These are phyloP conservation scores for Stramenopiles sp. DNA, from an alignment of 352 stramenopile genomes.

Conservation along the genomic window DNA sequence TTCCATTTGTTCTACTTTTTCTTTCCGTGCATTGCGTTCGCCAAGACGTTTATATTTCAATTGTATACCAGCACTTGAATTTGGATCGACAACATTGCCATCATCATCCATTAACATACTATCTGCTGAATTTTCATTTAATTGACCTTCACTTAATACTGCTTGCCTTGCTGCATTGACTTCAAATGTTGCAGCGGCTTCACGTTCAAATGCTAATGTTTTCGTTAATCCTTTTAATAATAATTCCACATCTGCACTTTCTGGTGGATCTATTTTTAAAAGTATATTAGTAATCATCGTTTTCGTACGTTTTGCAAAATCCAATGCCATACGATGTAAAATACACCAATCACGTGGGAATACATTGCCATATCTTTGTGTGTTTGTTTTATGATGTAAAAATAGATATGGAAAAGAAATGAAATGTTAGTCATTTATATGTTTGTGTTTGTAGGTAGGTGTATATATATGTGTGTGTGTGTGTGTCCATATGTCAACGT, in stretches of 20 bases:
- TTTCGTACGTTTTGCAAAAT: conserved; percentile 66
- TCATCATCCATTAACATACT: conserved; percentile 22
- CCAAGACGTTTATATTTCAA: conserved; percentile 35
- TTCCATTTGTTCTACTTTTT: conserved; percentile 12
- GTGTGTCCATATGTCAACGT: too few relatives aligned
- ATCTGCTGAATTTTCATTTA: conserved; percentile 19
- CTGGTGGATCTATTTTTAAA: conserved; percentile 14
- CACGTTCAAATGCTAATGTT: conserved; percentile 63
- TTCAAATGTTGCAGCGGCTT: conserved; percentile 41
- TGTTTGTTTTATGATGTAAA: conserved; percentile 37
- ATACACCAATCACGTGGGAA: conserved; percentile 90
- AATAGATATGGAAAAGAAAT: conserved; percentile 57
- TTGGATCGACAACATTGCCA: conserved; percentile 32
- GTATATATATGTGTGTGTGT: too few relatives aligned
- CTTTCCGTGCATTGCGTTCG: conserved; percentile 12
- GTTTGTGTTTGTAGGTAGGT: too few relatives aligned
- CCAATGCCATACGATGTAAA: conserved; percentile 64
- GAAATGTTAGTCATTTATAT: too few relatives aligned
- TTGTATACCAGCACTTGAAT: conserved; percentile 27
- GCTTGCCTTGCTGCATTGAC: conserved; percentile 25
- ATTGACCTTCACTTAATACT: conserved; percentile 10
- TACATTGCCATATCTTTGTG: conserved; percentile 62
- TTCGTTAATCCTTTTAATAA: conserved; percentile 60
- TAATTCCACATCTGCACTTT: conserved; percentile 44
- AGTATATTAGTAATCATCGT: conserved; percentile 25